Evolutionary conservation across 179 eudicot species (phyloP).

Genomic region (Gypsophila paniculata): DNA sequence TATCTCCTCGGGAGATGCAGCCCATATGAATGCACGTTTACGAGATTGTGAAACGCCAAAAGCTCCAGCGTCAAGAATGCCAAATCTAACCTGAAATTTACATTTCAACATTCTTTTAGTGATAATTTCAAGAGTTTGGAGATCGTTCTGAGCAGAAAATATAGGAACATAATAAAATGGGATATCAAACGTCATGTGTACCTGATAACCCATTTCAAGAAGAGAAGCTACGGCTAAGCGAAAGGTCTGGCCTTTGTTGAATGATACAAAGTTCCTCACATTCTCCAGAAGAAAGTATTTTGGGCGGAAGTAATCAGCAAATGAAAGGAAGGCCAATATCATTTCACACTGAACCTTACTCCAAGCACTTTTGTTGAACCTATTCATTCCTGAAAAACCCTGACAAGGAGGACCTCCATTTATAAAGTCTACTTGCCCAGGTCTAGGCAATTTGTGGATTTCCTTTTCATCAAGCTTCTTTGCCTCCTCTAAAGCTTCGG

Average conservation of each 20-base stretch:
- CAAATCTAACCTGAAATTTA: slow-evolving; percentile 71
- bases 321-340: slow-evolving; percentile 91
- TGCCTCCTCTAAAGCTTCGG: slow-evolving; percentile 69
- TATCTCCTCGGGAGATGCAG: slow-evolving; percentile 75
- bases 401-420: slow-evolving; percentile 99
- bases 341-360: slow-evolving; percentile 98
- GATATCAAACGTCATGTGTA: slow-evolving; percentile 23
- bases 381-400: slow-evolving; percentile 99
- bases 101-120: slow-evolving; percentile 8
- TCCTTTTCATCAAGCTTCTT: slow-evolving; percentile 52
- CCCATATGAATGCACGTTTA: slow-evolving; percentile 96
- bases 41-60: slow-evolving; percentile 89
- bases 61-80: slow-evolving; percentile 91
- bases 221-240: slow-evolving; percentile 81
- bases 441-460: slow-evolving; percentile 55
- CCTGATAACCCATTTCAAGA: slow-evolving; percentile 99
- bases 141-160: not conserved
- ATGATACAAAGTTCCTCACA: slow-evolving; percentile 88
- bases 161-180: not conserved
- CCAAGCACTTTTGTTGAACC: slow-evolving; percentile 88
- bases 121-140: not conserved
- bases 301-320: slow-evolving; percentile 91
- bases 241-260: slow-evolving; percentile 98
- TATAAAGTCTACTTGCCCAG: slow-evolving; percentile 91
- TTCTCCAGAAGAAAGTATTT: slow-evolving; percentile 85